Evolutionary conservation across 1,284 basidiomycete genomes (phyloP).

Genomic region (Coriolopsis trogii): DNA sequence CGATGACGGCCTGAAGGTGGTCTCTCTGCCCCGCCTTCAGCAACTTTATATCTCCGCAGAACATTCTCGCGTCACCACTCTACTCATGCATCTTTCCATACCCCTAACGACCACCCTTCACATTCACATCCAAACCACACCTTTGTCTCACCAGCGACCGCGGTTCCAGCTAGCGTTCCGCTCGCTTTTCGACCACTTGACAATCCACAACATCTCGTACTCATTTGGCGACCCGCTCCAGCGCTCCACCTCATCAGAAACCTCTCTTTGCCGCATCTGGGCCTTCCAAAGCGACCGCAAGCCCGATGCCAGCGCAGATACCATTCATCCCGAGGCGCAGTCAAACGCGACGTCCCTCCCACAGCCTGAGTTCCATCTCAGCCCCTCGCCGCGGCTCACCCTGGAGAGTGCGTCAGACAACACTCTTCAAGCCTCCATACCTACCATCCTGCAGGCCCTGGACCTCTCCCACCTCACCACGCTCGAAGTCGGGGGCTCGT

Average conservation of each 20-base stretch:
- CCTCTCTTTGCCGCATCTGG: neutral
- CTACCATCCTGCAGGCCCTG: neutral
- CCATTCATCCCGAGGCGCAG: neutral
- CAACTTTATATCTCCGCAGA: neutral
- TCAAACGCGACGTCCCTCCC: neutral
- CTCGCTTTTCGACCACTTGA: neutral
- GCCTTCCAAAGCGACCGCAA: neutral
- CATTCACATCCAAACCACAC: neutral
- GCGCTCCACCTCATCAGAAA: neutral
- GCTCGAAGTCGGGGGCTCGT: neutral
- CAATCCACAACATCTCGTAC: neutral
- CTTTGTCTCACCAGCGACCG: neutral
- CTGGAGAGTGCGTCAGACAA: neutral
- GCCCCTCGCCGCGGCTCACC: neutral
- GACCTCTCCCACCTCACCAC: neutral
- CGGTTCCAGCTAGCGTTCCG: neutral
- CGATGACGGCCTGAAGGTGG: neutral
- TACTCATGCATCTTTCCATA: neutral
- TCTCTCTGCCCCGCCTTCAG: neutral
- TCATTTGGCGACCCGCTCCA: neutral
- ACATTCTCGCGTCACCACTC: neutral
- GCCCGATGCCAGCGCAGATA: too few species aligned
- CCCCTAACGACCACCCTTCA: neutral
- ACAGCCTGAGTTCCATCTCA: neutral
- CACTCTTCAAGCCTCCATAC: too few species aligned